Percentiles rank a stretch among this genome's conserved stretches.
Conservation (phyloP, 768 basidiomycete genomes). For the Rhodotorula kratochvilovae region DNA sequence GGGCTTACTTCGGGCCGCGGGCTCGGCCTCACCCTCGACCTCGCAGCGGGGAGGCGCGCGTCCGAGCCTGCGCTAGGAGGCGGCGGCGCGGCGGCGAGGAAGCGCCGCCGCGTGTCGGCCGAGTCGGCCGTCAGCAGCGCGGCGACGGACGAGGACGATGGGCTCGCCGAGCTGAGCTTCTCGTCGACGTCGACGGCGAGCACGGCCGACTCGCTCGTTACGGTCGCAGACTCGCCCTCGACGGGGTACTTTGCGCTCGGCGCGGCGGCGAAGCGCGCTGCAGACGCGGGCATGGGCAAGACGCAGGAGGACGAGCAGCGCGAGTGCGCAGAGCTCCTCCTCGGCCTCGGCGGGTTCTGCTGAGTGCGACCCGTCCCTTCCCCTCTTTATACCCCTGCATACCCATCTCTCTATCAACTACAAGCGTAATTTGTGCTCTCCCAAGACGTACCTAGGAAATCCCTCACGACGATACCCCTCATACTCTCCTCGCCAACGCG, state of each 20-base stretch:
- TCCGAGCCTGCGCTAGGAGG: background rate
- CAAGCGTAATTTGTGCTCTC: background rate
- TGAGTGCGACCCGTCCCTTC: background rate
- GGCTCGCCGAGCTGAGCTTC: slow-evolving; percentile 25
- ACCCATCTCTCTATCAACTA: background rate
- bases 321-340: slow-evolving; percentile 34
- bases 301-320: slow-evolving; percentile 23
- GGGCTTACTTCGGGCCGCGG: background rate
- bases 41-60: background rate
- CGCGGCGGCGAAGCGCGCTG: background rate
- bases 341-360: slow-evolving; percentile 34
- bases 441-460: background rate
- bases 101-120: background rate
- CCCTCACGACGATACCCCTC: background rate
- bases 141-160: background rate
- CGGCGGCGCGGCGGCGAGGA: background rate
- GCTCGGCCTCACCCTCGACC: background rate
- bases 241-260: slow-evolving; percentile 11
- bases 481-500: background rate
- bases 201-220: slow-evolving; percentile 26
- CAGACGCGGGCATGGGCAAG: background rate
- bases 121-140: background rate
- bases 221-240: slow-evolving; percentile 5
- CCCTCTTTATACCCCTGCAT: background rate
- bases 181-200: slow-evolving; percentile 26